Evolutionary conservation across 2,329 filamentous ascomycete genomes (phyloP).

Genomic region (Fusarium scirpi): DNA sequence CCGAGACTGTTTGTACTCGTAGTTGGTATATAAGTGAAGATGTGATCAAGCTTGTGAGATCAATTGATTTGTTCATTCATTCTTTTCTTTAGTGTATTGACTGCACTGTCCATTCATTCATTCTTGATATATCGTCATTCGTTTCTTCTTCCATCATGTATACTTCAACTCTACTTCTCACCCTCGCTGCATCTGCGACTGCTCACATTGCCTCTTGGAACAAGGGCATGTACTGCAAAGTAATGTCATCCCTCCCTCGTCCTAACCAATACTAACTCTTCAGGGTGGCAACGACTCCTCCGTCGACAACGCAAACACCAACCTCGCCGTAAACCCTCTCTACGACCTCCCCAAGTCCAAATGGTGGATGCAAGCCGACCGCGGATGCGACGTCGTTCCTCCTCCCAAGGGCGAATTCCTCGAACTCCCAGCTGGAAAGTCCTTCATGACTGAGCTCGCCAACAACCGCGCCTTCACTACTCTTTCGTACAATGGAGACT

Average conservation of each 20-base stretch:
- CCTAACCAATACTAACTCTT: background rate
- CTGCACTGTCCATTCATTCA: conserved; percentile 38
- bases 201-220: conserved; percentile 48
- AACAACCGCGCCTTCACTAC: conserved; percentile 63
- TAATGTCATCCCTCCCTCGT: background rate
- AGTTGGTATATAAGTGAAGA: conserved; percentile 9
- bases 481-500: conserved; percentile 56
- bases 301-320: conserved; percentile 57
- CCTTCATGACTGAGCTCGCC: conserved; percentile 62
- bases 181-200: conserved; percentile 36
- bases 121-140: conserved; percentile 3
- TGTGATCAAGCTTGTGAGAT: background rate
- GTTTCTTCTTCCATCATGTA: conserved; percentile 30
- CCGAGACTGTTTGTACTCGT: background rate
- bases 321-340: conserved; percentile 59
- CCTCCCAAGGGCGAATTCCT: conserved; percentile 51
- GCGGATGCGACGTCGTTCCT: conserved; percentile 58
- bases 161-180: conserved; percentile 37
- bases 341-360: conserved; percentile 57
- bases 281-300: conserved; percentile 49
- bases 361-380: conserved; percentile 65
- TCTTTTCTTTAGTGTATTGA: conserved; percentile 41
- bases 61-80: conserved; percentile 11
- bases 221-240: conserved; percentile 47
- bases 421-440: conserved; percentile 61